A percentile compares a stretch with the other conserved stretches of the same genome.
These are phyloP conservation scores for Bisporella sp. DNA, from an alignment of 2,329 filamentous ascomycete species.

Conservation along the genomic window DNA sequence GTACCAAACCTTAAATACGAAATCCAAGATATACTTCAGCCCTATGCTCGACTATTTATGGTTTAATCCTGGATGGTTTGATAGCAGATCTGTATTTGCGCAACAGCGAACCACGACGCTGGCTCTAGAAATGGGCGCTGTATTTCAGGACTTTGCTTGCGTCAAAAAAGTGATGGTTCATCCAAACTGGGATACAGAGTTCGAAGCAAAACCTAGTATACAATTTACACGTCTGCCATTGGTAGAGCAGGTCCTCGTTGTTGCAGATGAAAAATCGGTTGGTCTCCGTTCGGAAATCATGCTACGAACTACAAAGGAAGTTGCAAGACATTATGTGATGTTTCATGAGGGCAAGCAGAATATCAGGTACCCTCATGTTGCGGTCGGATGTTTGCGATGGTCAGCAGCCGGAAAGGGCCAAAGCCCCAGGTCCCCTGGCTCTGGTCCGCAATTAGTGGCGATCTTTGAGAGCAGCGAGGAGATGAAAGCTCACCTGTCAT, in stretches of 20 bases:
- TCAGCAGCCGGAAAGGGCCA: constrained; percentile 1
- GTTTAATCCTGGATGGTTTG: constrained; percentile 16
- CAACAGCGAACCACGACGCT: not conserved
- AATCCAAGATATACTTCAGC: constrained; percentile 10
- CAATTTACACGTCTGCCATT: constrained; percentile 8
- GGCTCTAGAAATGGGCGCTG: constrained; percentile 5
- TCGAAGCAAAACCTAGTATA: constrained; percentile 7
- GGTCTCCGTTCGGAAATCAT: constrained; percentile 15
- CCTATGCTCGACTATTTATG: constrained; percentile 12
- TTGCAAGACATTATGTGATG: constrained; percentile 13
- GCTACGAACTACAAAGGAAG: constrained; percentile 14
- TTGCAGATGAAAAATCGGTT: constrained; percentile 18
- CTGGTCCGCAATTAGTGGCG: constrained; percentile 12
- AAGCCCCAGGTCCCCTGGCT: constrained; percentile 11
- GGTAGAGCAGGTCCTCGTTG: constrained; percentile 12
- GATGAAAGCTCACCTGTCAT: constrained; percentile 13
- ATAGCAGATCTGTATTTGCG: too few species aligned
- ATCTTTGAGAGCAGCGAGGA: constrained; percentile 11
- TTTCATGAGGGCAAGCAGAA: constrained; percentile 3
- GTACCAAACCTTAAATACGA: constrained; percentile 3
- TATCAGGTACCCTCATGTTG: constrained; percentile 12
- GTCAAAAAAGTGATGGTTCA: constrained; percentile 18
- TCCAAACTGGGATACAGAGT: constrained; percentile 14
- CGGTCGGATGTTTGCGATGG: constrained; percentile 19
- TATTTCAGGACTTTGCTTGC: constrained; percentile 6